Conservation (phyloP, 2,329 filamentous ascomycete genomes). For the Xylariales sp. region DNA sequence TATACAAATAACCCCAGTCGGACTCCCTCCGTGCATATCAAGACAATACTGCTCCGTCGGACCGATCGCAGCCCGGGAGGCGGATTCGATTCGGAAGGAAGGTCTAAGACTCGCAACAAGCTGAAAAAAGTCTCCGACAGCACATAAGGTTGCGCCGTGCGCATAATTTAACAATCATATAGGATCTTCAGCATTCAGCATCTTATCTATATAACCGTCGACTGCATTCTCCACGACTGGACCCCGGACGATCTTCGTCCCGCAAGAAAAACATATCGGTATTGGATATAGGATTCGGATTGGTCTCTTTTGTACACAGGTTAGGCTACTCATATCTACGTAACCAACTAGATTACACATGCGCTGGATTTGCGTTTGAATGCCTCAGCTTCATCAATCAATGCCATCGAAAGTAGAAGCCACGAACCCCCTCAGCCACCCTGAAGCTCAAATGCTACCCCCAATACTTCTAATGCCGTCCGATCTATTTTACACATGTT, state of each 20-base stretch:
- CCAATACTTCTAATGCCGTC: constrained; percentile 9
- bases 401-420: constrained; percentile 6
- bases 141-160: not conserved
- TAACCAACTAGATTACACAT: constrained; percentile 10
- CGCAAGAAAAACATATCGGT: not conserved
- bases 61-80: not conserved
- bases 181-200: too few relatives aligned
- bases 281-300: not conserved
- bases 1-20: too few relatives aligned
- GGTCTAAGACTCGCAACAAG: not conserved
- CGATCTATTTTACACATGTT: constrained; percentile 10
- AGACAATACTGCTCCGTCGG: not conserved
- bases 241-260: too few relatives aligned
- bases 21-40: too few relatives aligned
- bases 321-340: constrained; percentile 10
- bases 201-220: too few relatives aligned
- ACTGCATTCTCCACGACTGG: too few relatives aligned
- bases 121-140: not conserved
- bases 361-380: constrained; percentile 1
- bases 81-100: not conserved
- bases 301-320: constrained; percentile 9
- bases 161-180: too few relatives aligned
- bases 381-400: constrained; percentile 6
- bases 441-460: constrained; percentile 9
- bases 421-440: constrained; percentile 6